These are phyloP conservation scores for Geotrichum bryndzae DNA, from an alignment of 1,139 yeast genomes.

Conservation along the genomic window DNA sequence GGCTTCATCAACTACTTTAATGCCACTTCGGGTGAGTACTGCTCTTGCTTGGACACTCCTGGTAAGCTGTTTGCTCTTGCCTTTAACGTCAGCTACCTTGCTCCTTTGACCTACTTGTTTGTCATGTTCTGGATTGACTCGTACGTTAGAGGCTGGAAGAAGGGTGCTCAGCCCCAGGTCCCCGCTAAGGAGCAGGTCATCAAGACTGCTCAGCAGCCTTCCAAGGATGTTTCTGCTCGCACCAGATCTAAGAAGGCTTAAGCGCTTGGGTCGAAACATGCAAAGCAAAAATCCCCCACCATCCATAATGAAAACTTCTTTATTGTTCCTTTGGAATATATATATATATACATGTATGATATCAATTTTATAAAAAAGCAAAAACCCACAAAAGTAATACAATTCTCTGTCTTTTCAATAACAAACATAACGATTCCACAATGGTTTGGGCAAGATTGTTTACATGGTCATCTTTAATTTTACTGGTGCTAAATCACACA, in stretches of 20 bases:
- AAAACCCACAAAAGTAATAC: neutral
- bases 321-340: neutral
- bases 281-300: too few relatives aligned
- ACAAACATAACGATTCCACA: too few relatives aligned
- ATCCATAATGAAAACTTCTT: too few relatives aligned
- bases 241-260: slow-evolving; percentile 7
- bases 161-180: neutral
- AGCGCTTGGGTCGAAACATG: too few relatives aligned
- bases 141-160: slow-evolving; percentile 35
- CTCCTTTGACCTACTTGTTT: slow-evolving; percentile 66
- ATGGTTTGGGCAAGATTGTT: too few relatives aligned
- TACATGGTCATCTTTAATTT: too few relatives aligned
- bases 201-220: neutral
- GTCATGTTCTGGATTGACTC: slow-evolving; percentile 66
- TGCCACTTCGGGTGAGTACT: slow-evolving; percentile 41
- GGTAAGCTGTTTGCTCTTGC: slow-evolving; percentile 60
- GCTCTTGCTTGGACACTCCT: slow-evolving; percentile 52
- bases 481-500: too few relatives aligned
- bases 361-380: neutral
- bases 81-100: slow-evolving; percentile 58
- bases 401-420: too few relatives aligned
- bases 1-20: slow-evolving; percentile 58
- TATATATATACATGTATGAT: neutral
- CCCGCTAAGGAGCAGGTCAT: neutral
- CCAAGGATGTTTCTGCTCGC: neutral